phyloP scores from a whole-genome alignment of 768 basidiomycete genomes.

The Tremella fuciformis region DNA sequence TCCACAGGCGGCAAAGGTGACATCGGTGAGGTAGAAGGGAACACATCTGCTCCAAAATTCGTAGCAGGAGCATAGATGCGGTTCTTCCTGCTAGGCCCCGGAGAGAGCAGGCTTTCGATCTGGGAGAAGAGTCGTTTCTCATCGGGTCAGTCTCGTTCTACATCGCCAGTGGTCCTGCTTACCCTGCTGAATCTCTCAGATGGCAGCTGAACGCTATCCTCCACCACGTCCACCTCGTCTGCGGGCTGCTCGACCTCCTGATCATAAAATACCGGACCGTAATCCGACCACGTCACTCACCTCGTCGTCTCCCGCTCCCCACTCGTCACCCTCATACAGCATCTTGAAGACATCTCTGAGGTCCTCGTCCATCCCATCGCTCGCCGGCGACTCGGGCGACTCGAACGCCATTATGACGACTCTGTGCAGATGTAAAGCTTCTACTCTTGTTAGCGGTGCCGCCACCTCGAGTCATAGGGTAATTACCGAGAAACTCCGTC shows the following conservation, averaged over 20 bases:
- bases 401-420: too few species aligned
- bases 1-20: slow-evolving; percentile 18
- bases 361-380: slow-evolving; percentile 22
- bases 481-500: too few species aligned
- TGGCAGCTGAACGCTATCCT: background rate
- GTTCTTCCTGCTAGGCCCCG: slow-evolving; percentile 12
- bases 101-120: slow-evolving; percentile 21
- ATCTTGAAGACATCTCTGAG: slow-evolving; percentile 34
- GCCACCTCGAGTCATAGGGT: too few species aligned
- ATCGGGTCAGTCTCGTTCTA: background rate
- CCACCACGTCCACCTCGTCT: slow-evolving; percentile 13
- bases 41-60: background rate
- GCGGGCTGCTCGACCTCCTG: slow-evolving; percentile 18
- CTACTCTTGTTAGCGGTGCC: too few species aligned
- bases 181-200: slow-evolving; percentile 13
- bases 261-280: slow-evolving; percentile 4
- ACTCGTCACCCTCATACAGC: slow-evolving; percentile 31
- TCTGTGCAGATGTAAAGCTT: too few species aligned
- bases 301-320: slow-evolving; percentile 4
- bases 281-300: background rate
- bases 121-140: slow-evolving; percentile 29
- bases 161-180: background rate
- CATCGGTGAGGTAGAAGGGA: slow-evolving; percentile 24
- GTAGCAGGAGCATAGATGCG: background rate
- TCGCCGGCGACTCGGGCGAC: slow-evolving; percentile 14